Evolutionary conservation across 108 stramenopile genomes (phyloP), one percentile per base, ranked within the genome.

Genomic region (Pseudonitzschia multiseries): DNA sequence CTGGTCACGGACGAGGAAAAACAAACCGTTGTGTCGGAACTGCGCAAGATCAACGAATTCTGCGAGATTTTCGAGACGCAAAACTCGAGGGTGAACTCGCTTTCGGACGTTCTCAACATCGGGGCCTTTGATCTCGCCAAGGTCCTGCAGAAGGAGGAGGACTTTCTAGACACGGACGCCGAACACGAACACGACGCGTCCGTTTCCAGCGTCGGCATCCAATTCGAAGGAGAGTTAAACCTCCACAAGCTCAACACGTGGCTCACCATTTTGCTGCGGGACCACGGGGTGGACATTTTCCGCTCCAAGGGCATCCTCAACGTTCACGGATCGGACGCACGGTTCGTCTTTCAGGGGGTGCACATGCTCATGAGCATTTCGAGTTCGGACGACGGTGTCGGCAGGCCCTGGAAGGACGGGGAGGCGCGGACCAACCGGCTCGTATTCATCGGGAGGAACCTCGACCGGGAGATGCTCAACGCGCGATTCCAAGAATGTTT

Each of bases 341-440:
- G 61, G 13, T 62, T 40, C 29, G 61, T 62, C 61, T 62, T 62
- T 40, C 61, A 62, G 61, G 61, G 61, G 4, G 61, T 62, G 8
- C 61, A 62, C 29, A 62, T 62, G 61, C 36, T 62, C 32, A 62
- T 62, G 61, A 40, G 33, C n/a, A 62, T 62, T 33, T 40, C 33
- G 17, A 40, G 33, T 1, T 31, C 28, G 26, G 61, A 62, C 36
- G 61, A 62, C 28, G 61, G 61, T 6, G 61, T 62, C 8, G 61
- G 61, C 0, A 32, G 61, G 61, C 36, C 61, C n/a, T 62, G 61
- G 61, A 62, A 62, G 36, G 61, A 62, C n/a, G 36, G 36, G 8
- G 61, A 62, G 29, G n/a, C 32, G 3, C 10, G 33, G 32, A 62
- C 61, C 0, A 62, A 62, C 36, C 29, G 32, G 8, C 36, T 62